Evolutionary conservation across 2,329 filamentous ascomycete genomes (phyloP).

Genomic region (Scedosporium apiospermum): DNA sequence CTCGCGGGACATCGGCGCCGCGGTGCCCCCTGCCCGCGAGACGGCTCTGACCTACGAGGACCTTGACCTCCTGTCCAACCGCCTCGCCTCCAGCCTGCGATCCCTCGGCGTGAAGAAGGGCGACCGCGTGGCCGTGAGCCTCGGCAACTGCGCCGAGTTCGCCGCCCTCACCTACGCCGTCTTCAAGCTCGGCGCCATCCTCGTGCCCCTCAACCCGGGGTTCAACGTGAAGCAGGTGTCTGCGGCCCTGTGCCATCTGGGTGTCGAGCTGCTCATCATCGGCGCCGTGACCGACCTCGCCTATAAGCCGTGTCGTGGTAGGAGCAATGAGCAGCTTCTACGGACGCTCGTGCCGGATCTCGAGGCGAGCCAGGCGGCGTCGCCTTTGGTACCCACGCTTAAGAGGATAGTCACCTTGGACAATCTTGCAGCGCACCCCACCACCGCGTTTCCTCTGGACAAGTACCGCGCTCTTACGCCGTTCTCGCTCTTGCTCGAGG

Average conservation of each 20-base stretch:
- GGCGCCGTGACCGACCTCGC: conserved; percentile 82
- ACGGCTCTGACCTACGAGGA: conserved; percentile 61
- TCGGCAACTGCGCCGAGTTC: conserved; percentile 80
- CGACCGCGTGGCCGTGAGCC: conserved; percentile 73
- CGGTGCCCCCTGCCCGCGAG: conserved; percentile 35
- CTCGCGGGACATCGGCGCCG: conserved; percentile 24
- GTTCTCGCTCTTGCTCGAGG: conserved; percentile 30
- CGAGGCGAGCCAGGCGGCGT: conserved; percentile 22
- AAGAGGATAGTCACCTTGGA: conserved; percentile 66
- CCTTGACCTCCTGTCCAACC: conserved; percentile 69
- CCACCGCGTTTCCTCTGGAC: conserved; percentile 33
- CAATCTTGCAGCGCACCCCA: conserved; percentile 50
- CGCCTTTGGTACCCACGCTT: conserved; percentile 55
- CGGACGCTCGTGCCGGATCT: conserved; percentile 34
- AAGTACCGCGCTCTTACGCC: conserved; percentile 32
- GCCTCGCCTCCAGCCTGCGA: conserved; percentile 60
- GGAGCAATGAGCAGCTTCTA: conserved; percentile 42
- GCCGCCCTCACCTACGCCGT: conserved; percentile 79
- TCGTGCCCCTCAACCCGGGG: conserved; percentile 87
- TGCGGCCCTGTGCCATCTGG: conserved; percentile 68
- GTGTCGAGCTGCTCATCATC: conserved; percentile 65
- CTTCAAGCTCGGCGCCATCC: conserved; percentile 87
- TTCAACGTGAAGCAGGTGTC: conserved; percentile 75
- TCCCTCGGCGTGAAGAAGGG: conserved; percentile 69
- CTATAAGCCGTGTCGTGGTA: conserved; percentile 45